A percentile compares a stretch with the other conserved stretches of the same genome.
These are phyloP conservation scores for Colletotrichum sp. DNA, from an alignment of 2,329 filamentous ascomycete species.

Conservation along the genomic window DNA sequence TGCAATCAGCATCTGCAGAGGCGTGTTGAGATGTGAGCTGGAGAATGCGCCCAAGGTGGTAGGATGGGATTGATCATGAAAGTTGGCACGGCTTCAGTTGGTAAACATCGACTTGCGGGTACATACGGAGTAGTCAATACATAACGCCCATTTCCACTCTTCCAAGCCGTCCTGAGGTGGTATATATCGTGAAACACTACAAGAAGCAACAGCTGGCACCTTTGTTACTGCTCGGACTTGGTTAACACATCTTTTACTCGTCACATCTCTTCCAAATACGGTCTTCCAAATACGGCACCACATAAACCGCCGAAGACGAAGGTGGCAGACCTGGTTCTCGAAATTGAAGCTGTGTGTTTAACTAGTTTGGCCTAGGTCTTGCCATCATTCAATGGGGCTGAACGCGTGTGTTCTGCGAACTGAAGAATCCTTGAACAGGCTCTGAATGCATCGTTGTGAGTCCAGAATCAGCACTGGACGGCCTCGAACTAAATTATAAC, in stretches of 20 bases:
- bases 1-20: not conserved
- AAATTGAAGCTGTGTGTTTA: not conserved
- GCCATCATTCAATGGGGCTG: not conserved
- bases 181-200: too few relatives aligned
- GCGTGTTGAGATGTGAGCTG: accelerated
- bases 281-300: not conserved
- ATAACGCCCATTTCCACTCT: not conserved
- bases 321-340: accelerated
- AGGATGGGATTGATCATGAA: not conserved
- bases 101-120: not conserved
- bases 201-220: too few relatives aligned
- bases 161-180: not conserved
- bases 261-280: not conserved
- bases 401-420: not conserved
- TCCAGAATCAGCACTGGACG: accelerated
- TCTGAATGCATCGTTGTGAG: too few relatives aligned
- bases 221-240: too few relatives aligned
- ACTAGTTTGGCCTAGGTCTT: accelerated
- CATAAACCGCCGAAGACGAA: not conserved
- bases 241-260: not conserved
- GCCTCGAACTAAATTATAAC: not conserved
- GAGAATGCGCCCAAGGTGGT: not conserved
- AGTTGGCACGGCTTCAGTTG: not conserved
- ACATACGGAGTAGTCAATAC: not conserved
- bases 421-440: too few relatives aligned